Evolutionary conservation across 1,284 basidiomycete species (phyloP).

Genomic region (Polyporus tsugae): DNA sequence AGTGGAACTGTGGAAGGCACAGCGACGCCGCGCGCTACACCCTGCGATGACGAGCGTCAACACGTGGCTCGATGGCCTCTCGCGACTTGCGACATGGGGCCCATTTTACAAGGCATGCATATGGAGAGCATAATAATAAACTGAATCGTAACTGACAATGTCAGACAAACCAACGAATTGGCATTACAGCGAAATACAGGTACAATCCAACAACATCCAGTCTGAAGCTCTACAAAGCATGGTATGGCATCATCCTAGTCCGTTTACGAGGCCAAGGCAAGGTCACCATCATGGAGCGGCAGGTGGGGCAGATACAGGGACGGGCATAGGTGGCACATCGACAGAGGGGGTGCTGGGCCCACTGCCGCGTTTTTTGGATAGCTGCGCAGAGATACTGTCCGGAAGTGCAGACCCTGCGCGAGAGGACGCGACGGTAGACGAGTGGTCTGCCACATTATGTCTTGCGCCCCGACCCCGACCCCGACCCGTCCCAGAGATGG

Average conservation of each 20-base stretch:
- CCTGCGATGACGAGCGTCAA: slow-evolving; percentile 21
- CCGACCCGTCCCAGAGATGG: slow-evolving; percentile 27
- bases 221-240: slow-evolving; percentile 1
- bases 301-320: slow-evolving; percentile 22
- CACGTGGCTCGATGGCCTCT: slow-evolving; percentile 4
- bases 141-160: too few relatives aligned
- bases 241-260: not conserved
- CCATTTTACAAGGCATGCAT: too few relatives aligned
- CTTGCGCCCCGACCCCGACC: slow-evolving; percentile 28
- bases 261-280: not conserved
- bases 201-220: not conserved
- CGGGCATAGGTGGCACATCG: slow-evolving; percentile 21
- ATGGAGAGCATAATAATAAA: not conserved
- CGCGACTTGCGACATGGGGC: too few relatives aligned
- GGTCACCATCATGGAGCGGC: slow-evolving; percentile 13
- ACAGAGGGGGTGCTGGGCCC: slow-evolving; percentile 30
- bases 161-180: not conserved
- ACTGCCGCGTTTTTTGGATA: slow-evolving; percentile 28
- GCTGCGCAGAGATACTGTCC: slow-evolving; percentile 30
- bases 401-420: slow-evolving; percentile 32
- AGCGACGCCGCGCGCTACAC: slow-evolving; percentile 11
- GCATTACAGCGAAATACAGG: slow-evolving; percentile 2
- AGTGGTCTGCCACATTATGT: slow-evolving; percentile 22
- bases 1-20: not conserved
- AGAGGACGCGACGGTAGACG: slow-evolving; percentile 28